Percentiles rank a stretch among this genome's conserved stretches.
These are phyloP conservation scores for Myriosclerotinia curreyana DNA, from an alignment of 2,329 filamentous ascomycete genomes.

Conservation along the genomic window DNA sequence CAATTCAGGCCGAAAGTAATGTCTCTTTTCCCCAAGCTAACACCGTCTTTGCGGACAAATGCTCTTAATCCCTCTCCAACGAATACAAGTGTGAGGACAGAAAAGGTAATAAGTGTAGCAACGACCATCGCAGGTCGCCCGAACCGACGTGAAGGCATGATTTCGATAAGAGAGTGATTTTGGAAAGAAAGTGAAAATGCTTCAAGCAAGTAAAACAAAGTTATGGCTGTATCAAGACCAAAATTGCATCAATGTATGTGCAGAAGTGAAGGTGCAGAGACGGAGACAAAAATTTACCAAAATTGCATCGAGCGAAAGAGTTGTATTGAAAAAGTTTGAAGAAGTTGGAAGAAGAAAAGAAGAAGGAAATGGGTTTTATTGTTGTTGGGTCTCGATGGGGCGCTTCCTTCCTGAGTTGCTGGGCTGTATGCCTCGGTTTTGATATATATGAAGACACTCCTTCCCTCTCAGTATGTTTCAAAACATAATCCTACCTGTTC, in stretches of 20 bases:
- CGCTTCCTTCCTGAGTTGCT: slow-evolving; percentile 20
- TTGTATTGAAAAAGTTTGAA: slow-evolving; percentile 21
- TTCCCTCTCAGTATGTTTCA: neutral
- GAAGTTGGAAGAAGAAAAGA: slow-evolving; percentile 5
- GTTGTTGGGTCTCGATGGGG: neutral
- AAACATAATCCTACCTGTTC: neutral
- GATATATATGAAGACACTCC: neutral
- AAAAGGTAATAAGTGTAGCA: slow-evolving; percentile 28
- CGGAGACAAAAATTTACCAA: slow-evolving; percentile 23
- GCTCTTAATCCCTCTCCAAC: slow-evolving; percentile 33
- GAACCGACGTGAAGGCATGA: slow-evolving; percentile 32
- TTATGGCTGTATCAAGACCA: slow-evolving; percentile 23
- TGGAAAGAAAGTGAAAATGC: slow-evolving; percentile 15
- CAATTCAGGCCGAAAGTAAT: slow-evolving; percentile 14
- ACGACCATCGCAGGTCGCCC: slow-evolving; percentile 25
- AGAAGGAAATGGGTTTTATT: slow-evolving; percentile 17
- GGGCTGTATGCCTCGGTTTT: neutral
- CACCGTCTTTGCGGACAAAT: slow-evolving; percentile 19
- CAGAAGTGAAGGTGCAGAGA: slow-evolving; percentile 22
- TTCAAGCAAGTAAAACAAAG: slow-evolving; percentile 21
- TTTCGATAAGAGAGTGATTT: slow-evolving; percentile 17
- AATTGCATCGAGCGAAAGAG: slow-evolving; percentile 19
- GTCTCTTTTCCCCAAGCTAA: slow-evolving; percentile 19
- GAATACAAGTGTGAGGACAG: slow-evolving; percentile 31
- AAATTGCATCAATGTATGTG: slow-evolving; percentile 23